Evolutionary conservation across 1,139 yeast genomes (phyloP).

Genomic region (Yamadazyma dendronema): DNA sequence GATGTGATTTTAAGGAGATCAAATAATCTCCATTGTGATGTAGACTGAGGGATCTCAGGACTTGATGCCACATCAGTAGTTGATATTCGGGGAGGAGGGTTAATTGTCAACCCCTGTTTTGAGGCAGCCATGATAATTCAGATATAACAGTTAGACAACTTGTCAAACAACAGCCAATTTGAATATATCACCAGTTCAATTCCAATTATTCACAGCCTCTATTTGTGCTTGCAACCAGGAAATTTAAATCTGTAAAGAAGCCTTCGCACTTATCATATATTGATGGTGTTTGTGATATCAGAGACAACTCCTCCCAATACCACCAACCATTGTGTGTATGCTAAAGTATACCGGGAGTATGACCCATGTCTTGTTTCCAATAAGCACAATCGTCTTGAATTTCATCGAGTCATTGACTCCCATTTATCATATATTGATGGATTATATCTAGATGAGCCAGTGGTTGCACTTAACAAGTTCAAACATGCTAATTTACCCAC

Average conservation of each 20-base stretch:
- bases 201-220: slow-evolving; percentile 3
- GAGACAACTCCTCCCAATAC: slow-evolving; percentile 19
- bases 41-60: slow-evolving; percentile 15
- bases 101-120: not conserved
- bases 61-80: slow-evolving; percentile 8
- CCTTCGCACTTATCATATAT: not conserved
- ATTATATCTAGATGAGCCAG: slow-evolving; percentile 15
- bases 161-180: no score
- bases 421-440: slow-evolving; percentile 12
- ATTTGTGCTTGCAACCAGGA: slow-evolving; percentile 9
- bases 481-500: slow-evolving; percentile 10
- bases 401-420: slow-evolving; percentile 12
- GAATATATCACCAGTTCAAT: not conserved
- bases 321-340: slow-evolving; percentile 16
- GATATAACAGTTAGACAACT: not conserved
- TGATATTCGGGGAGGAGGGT: slow-evolving; percentile 4
- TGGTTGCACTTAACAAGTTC: slow-evolving; percentile 18
- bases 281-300: slow-evolving; percentile 20
- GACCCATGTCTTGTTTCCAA: slow-evolving; percentile 18
- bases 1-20: slow-evolving; percentile 19
- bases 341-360: slow-evolving; percentile 10
- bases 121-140: not conserved
- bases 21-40: slow-evolving; percentile 23
- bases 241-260: not conserved
- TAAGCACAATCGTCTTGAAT: slow-evolving; percentile 19